Evolutionary conservation across 2,329 filamentous ascomycete species (phyloP).

Genomic region (Chalaropsis thielavioides): DNA sequence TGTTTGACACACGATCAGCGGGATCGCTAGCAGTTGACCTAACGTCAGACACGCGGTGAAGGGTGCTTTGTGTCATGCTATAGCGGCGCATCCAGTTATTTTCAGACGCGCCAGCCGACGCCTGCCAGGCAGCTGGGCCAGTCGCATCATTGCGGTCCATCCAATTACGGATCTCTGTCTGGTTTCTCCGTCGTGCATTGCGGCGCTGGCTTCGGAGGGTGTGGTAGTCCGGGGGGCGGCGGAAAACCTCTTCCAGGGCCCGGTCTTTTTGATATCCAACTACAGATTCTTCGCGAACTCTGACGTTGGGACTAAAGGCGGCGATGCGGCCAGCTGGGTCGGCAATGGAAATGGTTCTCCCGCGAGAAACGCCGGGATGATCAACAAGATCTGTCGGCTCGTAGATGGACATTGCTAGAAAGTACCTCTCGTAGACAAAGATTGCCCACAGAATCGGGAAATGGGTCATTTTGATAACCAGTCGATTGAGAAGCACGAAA

Average conservation of each 20-base stretch:
- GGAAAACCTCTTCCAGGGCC: constrained; percentile 82
- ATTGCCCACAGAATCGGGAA: constrained; percentile 77
- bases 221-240: constrained; percentile 51
- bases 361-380: constrained; percentile 39
- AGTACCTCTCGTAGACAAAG: constrained; percentile 70
- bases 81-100: constrained; percentile 39
- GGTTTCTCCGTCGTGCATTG: constrained; percentile 56
- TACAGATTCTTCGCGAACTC: constrained; percentile 72
- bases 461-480: constrained; percentile 80
- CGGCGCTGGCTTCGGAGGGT: constrained; percentile 45
- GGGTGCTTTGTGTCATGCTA: constrained; percentile 36
- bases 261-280: constrained; percentile 80
- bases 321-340: constrained; percentile 42
- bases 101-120: constrained; percentile 19
- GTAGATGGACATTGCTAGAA: constrained; percentile 61
- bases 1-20: constrained; percentile 45
- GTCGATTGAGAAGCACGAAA: constrained; percentile 78
- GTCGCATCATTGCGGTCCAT: constrained; percentile 58
- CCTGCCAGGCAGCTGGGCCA: constrained; percentile 20
- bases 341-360: constrained; percentile 40
- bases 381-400: constrained; percentile 81
- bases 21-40: constrained; percentile 50
- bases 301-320: constrained; percentile 57
- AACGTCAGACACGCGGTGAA: constrained; percentile 38
- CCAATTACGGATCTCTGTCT: constrained; percentile 76